Percentiles rank a stretch among this genome's conserved stretches.
These are phyloP conservation scores for Pholiota microspora DNA, from an alignment of 768 basidiomycete genomes.

Conservation along the genomic window DNA sequence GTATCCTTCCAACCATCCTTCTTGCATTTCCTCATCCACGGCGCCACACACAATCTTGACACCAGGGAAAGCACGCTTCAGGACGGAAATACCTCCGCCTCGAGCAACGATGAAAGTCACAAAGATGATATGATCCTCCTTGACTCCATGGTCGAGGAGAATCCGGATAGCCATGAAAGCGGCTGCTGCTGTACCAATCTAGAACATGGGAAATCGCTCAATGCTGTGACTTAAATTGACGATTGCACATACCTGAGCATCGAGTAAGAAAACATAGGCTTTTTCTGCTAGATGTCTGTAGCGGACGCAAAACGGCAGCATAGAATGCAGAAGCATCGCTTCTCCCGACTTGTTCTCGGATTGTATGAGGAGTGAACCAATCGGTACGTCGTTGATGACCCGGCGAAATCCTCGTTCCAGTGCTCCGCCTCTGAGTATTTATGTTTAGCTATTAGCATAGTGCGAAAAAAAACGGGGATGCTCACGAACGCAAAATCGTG, in stretches of 20 bases:
- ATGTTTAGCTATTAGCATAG: neutral
- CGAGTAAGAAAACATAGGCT: conserved; percentile 84
- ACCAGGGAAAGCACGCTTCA: conserved; percentile 80
- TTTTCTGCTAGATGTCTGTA: conserved; percentile 60
- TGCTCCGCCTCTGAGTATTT: conserved; percentile 68
- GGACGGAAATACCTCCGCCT: conserved; percentile 73
- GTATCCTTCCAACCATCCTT: conserved; percentile 66
- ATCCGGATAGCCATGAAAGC: conserved; percentile 95
- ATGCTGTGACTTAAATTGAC: too few species aligned
- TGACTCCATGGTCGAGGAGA: conserved; percentile 89
- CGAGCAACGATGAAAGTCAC: conserved; percentile 86
- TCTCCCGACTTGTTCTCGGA: conserved; percentile 84
- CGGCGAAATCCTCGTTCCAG: conserved; percentile 89
- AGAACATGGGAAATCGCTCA: neutral
- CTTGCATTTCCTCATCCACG: conserved; percentile 74
- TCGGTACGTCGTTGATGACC: conserved; percentile 80
- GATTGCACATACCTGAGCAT: conserved; percentile 83
- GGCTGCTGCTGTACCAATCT: conserved; percentile 93
- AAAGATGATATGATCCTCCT: conserved; percentile 82
- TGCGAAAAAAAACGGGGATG: conserved; percentile 10
- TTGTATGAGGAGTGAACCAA: conserved; percentile 91
- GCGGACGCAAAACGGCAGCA: conserved; percentile 75
- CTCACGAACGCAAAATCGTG: conserved; percentile 84
- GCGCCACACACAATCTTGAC: conserved; percentile 86
- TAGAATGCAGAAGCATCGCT: conserved; percentile 79